Conservation (phyloP, 2,329 filamentous ascomycete species). For the Chaetomium olivaceum region DNA sequence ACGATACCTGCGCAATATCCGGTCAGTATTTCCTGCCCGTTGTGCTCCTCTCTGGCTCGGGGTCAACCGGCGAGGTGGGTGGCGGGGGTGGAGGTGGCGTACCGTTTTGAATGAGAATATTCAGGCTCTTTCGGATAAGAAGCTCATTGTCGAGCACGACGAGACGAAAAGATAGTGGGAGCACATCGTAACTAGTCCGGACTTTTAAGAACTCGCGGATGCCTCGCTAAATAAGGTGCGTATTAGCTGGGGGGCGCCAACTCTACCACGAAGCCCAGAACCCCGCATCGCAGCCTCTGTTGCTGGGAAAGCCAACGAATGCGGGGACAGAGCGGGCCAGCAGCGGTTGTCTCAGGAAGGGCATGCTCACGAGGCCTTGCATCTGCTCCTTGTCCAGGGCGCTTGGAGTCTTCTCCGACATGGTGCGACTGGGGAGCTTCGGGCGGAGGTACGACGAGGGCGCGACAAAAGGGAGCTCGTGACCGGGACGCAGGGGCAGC, state of each 20-base stretch:
- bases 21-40: slow-evolving; percentile 11
- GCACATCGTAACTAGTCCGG: slow-evolving; percentile 94
- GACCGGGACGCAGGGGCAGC: slow-evolving; percentile 39
- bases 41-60: neutral
- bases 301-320: slow-evolving; percentile 4
- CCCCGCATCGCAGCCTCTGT: slow-evolving; percentile 29
- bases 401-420: slow-evolving; percentile 51
- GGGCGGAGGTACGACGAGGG: slow-evolving; percentile 60
- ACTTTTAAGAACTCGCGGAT: slow-evolving; percentile 96
- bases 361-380: slow-evolving; percentile 68
- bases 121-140: slow-evolving; percentile 94
- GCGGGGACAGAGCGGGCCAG: neutral
- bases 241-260: slow-evolving; percentile 15
- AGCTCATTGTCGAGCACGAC: slow-evolving; percentile 94
- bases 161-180: slow-evolving; percentile 92
- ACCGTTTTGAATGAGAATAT: slow-evolving; percentile 96
- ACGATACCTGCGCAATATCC: slow-evolving; percentile 71
- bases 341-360: slow-evolving; percentile 21
- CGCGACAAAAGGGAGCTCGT: slow-evolving; percentile 59
- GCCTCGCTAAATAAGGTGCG: slow-evolving; percentile 61
- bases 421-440: slow-evolving; percentile 43
- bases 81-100: slow-evolving; percentile 22
- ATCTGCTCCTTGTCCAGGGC: slow-evolving; percentile 74
- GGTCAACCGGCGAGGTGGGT: neutral
- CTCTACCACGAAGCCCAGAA: slow-evolving; percentile 17